Percentiles rank a stretch among this genome's conserved stretches.
These are phyloP conservation scores for Blepharisma stoltei DNA, from an alignment of 73 alveolate species.

Conservation along the genomic window DNA sequence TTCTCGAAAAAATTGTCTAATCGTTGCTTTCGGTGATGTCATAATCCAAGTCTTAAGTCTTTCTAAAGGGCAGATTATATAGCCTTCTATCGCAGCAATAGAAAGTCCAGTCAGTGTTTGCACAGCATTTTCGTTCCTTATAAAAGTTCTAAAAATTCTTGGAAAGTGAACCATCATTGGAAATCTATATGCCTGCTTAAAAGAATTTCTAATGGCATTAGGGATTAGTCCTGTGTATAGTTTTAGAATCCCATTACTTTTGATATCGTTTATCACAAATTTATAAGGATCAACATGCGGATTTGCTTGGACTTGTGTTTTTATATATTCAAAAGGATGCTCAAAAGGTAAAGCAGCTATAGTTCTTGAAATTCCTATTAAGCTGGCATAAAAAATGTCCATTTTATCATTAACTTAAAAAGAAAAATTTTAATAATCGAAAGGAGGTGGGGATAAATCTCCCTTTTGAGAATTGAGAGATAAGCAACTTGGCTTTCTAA, in stretches of 20 bases:
- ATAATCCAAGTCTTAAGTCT: conserved; percentile 16
- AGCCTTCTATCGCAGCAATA: neutral
- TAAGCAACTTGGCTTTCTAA: neutral
- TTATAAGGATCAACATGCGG: neutral
- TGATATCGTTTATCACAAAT: neutral
- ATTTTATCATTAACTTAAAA: too few relatives aligned
- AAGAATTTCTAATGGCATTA: neutral
- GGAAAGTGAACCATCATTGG: conserved; percentile 21
- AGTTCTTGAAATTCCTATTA: neutral
- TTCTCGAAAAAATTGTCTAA: neutral
- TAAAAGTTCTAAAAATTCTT: neutral
- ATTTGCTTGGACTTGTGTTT: conserved; percentile 6
- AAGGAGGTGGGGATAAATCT: neutral
- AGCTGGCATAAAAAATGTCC: neutral
- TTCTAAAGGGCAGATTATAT: conserved; percentile 22
- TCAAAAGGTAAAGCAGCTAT: neutral
- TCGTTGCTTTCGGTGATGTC: conserved; percentile 6
- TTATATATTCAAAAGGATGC: conserved; percentile 20
- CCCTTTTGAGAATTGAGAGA: neutral
- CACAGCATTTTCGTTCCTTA: neutral
- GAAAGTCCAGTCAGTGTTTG: conserved; percentile 9
- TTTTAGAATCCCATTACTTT: neutral
- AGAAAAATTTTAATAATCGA: neutral
- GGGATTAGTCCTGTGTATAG: conserved; percentile 27
- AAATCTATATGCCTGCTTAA: conserved; percentile 10